A percentile compares a stretch with the other conserved stretches of the same genome.
Evolutionary conservation across 176 grass and related monocot genomes (phyloP).

Genomic region (Metroxylon sagu): DNA sequence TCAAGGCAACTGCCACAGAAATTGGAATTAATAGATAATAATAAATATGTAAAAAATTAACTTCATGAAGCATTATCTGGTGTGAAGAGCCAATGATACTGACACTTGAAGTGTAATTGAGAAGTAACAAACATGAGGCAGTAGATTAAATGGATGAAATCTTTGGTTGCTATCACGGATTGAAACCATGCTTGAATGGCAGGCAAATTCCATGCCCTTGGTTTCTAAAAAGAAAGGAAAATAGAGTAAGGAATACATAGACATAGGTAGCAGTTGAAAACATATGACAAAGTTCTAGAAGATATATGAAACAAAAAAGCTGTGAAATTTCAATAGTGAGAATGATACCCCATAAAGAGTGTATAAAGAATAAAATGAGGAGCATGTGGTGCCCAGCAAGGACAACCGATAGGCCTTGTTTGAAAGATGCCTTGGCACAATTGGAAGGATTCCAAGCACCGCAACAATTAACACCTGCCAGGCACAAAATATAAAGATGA

Average conservation of each 20-base stretch:
- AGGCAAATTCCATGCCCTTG: conserved; percentile 59
- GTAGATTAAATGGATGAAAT: conserved; percentile 88
- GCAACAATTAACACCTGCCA: conserved; percentile 70
- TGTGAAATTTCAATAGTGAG: no score
- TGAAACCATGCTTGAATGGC: conserved; percentile 62
- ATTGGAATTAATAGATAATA: conserved; percentile 1
- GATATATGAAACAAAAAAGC: no score
- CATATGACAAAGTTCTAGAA: no score
- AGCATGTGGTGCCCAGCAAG: conserved; percentile 80
- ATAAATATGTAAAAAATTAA: not conserved
- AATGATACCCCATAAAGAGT: conserved; percentile 49
- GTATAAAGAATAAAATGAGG: conserved; percentile 64
- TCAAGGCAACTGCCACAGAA: conserved; percentile 74
- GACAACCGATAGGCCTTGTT: conserved; percentile 73
- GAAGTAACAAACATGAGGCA: conserved; percentile 80
- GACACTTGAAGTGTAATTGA: conserved; percentile 83
- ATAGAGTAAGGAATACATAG: not conserved
- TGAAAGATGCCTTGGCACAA: conserved; percentile 53
- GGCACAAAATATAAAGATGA: no score
- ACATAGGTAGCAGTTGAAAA: no score
- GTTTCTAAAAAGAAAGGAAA: conserved; percentile 44
- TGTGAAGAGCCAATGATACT: conserved; percentile 10
- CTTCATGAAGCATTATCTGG: no score
- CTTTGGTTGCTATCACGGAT: conserved; percentile 66
- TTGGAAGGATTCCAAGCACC: conserved; percentile 73